Base-by-base conservation (phyloP, 371 early-diverging fungal genomes). In the Scutellospora calospora region DNA sequence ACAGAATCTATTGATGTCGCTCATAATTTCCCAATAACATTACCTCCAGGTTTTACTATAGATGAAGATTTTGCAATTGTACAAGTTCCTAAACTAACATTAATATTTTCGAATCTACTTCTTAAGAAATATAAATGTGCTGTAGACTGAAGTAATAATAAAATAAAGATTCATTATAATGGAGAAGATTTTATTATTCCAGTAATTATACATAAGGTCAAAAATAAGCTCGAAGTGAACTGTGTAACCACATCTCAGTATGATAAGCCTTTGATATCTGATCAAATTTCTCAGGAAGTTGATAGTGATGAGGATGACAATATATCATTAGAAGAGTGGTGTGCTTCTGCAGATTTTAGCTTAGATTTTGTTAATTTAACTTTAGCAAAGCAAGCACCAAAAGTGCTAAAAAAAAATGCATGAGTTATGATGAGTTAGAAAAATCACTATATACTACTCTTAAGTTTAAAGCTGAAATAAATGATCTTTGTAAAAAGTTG, bases 301-400 rank as follows among this genome's bases (percentile, higher is more conserved):
- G 45, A 75, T 57, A 75, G 75, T 75, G 25, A 59, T 22, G 27
- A 60, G 25, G n/a, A 27, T 49, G 16, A 51, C 5, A 63, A 75
- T 55, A 12, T 29, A 35, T 57, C 35, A 75, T 75, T 75, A 3
- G 59, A 75, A 16, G 25, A 75, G 35, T 75, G 59, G 75, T 31
- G 31, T 52, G 75, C 75, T 54, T 57, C 75, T 75, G 75, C 59
- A 14, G 59, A 18, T 55, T 75, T 75, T 35, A 38, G 75, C 33
- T 51, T 31, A 72, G 72, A 71, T 71, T 71, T 49, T 71, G 72
- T 18, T 6, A 45, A 72, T 45, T 51, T 5, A n/a, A 45, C 59
- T 31, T 59, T 60, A 76, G n/a, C n/a, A n/a, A n/a, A n/a, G n/a
- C n/a, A n/a, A n/a, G n/a, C n/a, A n/a, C n/a, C n/a, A n/a, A n/a